Conservation (phyloP, 192 early-diverging fungal species). For the Backusella circina region DNA sequence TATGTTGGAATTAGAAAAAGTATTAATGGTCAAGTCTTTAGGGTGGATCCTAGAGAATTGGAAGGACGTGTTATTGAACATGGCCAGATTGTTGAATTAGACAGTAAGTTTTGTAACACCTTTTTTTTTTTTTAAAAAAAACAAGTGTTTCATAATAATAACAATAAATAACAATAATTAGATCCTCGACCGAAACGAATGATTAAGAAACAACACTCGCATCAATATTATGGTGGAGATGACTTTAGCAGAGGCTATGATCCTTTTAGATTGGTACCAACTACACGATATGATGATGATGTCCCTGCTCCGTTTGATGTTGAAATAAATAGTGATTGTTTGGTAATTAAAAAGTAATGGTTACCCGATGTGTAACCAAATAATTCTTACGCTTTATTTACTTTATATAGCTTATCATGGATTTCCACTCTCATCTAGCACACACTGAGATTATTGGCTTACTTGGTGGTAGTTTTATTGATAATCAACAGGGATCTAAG, state of each 20-base stretch:
- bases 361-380: background rate
- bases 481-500: slow-evolving; percentile 20
- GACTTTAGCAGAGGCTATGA: slow-evolving; percentile 42
- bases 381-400: background rate
- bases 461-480: slow-evolving; percentile 74
- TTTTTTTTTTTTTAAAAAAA: no score
- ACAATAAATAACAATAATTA: background rate
- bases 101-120: slow-evolving; percentile 19
- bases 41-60: slow-evolving; percentile 55
- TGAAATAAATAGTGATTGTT: slow-evolving; percentile 40
- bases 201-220: slow-evolving; percentile 6
- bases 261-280: slow-evolving; percentile 53
- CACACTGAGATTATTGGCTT: slow-evolving; percentile 93
- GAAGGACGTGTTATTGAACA: slow-evolving; percentile 57
- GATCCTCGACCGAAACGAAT: slow-evolving; percentile 23
- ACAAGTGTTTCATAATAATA: background rate
- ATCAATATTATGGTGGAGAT: slow-evolving; percentile 22
- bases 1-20: background rate
- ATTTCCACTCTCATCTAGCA: slow-evolving; percentile 88
- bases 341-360: slow-evolving; percentile 38
- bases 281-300: slow-evolving; percentile 38
- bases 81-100: slow-evolving; percentile 39
- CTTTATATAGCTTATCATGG: slow-evolving; percentile 73
- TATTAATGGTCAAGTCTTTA: slow-evolving; percentile 10
- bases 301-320: slow-evolving; percentile 52